phyloP scores from a whole-genome alignment of 352 stramenopile species.

The Thalassiosira pacifica region DNA sequence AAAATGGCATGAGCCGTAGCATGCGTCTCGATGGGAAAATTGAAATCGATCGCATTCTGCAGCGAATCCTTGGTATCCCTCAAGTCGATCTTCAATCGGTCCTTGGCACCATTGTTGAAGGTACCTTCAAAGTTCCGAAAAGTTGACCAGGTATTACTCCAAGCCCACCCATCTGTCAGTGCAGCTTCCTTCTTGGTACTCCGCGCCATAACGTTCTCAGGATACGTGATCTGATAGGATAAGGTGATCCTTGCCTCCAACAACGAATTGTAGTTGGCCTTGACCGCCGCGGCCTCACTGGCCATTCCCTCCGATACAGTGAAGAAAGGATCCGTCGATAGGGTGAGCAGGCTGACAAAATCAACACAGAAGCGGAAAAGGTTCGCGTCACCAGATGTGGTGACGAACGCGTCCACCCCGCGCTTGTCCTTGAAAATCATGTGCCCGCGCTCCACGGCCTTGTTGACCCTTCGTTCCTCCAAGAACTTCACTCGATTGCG shows the following conservation, averaged over 20 bases:
- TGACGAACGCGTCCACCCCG: conserved; percentile 15
- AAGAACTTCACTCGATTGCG: neutral
- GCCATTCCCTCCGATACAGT: conserved; percentile 2
- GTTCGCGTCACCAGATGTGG: neutral
- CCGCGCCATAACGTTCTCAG: neutral
- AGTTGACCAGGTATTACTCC: neutral
- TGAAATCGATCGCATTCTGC: conserved; percentile 31
- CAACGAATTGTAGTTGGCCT: conserved; percentile 20
- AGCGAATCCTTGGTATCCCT: neutral
- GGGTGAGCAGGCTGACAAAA: conserved; percentile 18
- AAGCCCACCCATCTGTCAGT: conserved; percentile 16
- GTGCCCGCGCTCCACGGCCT: conserved; percentile 6
- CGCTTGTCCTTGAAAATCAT: conserved; percentile 19
- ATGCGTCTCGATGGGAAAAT: conserved; percentile 10
- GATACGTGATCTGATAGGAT: conserved; percentile 36
- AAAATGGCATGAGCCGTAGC: neutral
- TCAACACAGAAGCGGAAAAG: conserved; percentile 24
- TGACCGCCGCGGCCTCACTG: conserved; percentile 17
- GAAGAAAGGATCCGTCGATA: conserved; percentile 3
- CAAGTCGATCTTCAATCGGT: neutral
- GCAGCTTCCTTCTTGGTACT: conserved; percentile 11
- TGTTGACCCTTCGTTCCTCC: conserved; percentile 1
- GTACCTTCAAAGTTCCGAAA: conserved; percentile 23
- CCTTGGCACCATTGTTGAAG: conserved; percentile 10
- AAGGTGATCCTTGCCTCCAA: conserved; percentile 9